These are phyloP conservation scores for Petunia axillaris DNA, from an alignment of 257 asterid species.

Conservation along the genomic window DNA sequence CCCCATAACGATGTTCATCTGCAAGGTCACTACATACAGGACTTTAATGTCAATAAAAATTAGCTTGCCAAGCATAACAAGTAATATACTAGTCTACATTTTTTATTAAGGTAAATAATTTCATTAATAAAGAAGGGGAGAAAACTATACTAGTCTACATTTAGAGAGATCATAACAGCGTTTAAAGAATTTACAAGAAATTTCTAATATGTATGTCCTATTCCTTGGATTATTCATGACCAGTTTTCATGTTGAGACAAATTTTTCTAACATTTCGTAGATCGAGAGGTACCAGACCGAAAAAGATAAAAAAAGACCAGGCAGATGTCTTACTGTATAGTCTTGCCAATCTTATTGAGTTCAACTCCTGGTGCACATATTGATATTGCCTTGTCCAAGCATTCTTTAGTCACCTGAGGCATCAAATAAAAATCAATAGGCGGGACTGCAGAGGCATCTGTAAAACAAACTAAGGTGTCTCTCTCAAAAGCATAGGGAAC, in stretches of 20 bases:
- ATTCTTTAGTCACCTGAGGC: slow-evolving; percentile 81
- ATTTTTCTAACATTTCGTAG: not conserved
- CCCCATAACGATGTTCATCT: slow-evolving; percentile 79
- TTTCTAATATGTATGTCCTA: not conserved
- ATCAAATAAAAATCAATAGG: slow-evolving; percentile 21
- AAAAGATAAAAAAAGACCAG: not conserved
- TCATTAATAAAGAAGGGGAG: too few relatives aligned
- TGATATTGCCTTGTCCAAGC: slow-evolving; percentile 82
- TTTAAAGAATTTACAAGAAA: not conserved
- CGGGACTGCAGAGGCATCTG: not conserved
- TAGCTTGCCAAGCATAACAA: not conserved
- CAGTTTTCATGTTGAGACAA: not conserved
- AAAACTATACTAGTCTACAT: not conserved
- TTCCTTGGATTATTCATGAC: not conserved
- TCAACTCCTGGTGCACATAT: slow-evolving; percentile 92
- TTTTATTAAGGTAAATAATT: too few relatives aligned
- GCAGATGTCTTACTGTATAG: slow-evolving; percentile 75
- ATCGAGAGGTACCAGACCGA: not conserved
- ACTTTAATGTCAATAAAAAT: slow-evolving; percentile 34
- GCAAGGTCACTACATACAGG: slow-evolving; percentile 74
- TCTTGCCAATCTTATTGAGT: slow-evolving; percentile 77
- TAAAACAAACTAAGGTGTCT: not conserved
- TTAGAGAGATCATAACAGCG: not conserved
- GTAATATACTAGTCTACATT: not conserved
- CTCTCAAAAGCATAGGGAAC: not conserved